phyloP scores from a whole-genome alignment of 306 rosid species.

The Medicago arabica region DNA sequence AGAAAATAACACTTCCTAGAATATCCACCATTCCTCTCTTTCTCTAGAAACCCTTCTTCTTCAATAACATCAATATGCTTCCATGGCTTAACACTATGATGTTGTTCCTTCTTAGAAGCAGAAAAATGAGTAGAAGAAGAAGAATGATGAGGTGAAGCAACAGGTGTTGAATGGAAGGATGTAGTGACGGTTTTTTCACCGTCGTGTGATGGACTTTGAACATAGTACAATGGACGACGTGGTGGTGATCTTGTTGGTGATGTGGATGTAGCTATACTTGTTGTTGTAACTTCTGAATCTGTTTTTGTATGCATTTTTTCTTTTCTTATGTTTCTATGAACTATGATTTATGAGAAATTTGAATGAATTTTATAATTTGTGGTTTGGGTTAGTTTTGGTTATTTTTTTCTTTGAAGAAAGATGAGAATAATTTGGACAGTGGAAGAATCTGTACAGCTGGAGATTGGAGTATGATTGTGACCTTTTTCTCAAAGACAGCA shows the following conservation, averaged over 20 bases:
- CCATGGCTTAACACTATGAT: constrained; percentile 58
- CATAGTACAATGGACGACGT: constrained; percentile 83
- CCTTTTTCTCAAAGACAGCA: neutral
- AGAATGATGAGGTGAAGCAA: constrained; percentile 91
- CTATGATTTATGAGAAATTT: no score
- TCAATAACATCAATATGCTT: constrained; percentile 81
- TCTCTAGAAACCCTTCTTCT: constrained; percentile 85
- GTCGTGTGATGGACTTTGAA: constrained; percentile 93
- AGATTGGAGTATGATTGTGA: constrained; percentile 29
- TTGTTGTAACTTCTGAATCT: constrained; percentile 81
- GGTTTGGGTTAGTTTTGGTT: neutral
- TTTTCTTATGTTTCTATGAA: neutral
- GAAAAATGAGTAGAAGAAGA: constrained; percentile 85
- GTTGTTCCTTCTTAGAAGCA: constrained; percentile 48
- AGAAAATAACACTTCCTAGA: constrained; percentile 83
- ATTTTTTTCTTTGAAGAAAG: neutral
- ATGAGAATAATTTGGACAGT: neutral
- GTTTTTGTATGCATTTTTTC: constrained; percentile 84
- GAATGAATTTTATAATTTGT: neutral
- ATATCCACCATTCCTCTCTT: constrained; percentile 50
- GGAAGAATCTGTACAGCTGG: constrained; percentile 40
- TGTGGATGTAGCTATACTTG: constrained; percentile 64
- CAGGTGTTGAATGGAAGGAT: constrained; percentile 89
- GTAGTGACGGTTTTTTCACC: constrained; percentile 92
- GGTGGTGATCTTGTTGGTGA: constrained; percentile 94